Base-by-base conservation (phyloP, 2,329 filamentous ascomycete species). In the Fusarium verticillioides region DNA sequence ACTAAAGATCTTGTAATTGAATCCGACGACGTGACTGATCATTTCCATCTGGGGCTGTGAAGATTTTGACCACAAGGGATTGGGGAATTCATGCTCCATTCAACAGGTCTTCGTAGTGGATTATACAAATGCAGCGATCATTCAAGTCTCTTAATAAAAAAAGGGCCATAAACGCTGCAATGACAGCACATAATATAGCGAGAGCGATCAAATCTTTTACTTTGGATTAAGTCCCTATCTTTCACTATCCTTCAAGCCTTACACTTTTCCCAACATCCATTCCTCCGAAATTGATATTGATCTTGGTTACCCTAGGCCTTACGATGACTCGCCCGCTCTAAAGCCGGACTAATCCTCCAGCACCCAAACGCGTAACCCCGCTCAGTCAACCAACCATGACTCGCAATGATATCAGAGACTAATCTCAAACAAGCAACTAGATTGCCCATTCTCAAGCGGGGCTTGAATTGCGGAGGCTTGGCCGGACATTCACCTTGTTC, bases 391-490 rank as follows among this genome's bases (percentile, higher is more conserved):
- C 58, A 69, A 63, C 53, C 39, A 69, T 13, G n/a, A 16, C 37
- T 43, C 39, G 36, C n/a, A 32, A n/a, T 21, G 26, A 11, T 49
- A 54, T 58, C 52, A n/a, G 4, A 3, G 1, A 4, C 70, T 77
- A 77, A 3, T 13, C 68, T 34, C 2, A 46, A 76, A 52, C 11
- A 11, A 65, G 75, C 36, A 77, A 68, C 4, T 76, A 32, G 75
- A 77, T 77, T 77, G 75, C 66, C 75, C 73, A 77, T 69, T 71
- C 4, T 9, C 7, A 13, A 63, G 71, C 37, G 73, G 71, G 58
- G 52, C 54, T 15, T 26, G 2, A 28, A 59, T 52, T 42, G 65
- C 28, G 61, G 53, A 63, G 66, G 39, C 32, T 18, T 9, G 28
- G 9, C 39, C 19, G 28, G 59, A n/a, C 37, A 11, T 26, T 26